These are phyloP conservation scores for Lepiota venenata DNA, from an alignment of 768 basidiomycete species.

Conservation along the genomic window DNA sequence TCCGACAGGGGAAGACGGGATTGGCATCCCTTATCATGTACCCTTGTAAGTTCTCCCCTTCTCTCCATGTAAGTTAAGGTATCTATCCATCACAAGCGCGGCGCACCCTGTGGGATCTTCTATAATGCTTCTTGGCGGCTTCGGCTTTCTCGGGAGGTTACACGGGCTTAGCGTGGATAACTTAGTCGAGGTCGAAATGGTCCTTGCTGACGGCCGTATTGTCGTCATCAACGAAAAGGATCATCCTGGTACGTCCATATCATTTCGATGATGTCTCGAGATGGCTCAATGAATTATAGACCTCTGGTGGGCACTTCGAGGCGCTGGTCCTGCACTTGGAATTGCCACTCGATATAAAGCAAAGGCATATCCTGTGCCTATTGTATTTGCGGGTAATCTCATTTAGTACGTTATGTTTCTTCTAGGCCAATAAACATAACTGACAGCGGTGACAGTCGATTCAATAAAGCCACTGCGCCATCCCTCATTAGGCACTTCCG, in stretches of 20 bases:
- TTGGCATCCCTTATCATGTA: slow-evolving; percentile 70
- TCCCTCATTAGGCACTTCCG: slow-evolving; percentile 90
- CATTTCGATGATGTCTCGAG: not conserved
- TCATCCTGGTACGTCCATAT: slow-evolving; percentile 50
- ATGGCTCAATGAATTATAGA: slow-evolving; percentile 37
- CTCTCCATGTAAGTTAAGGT: slow-evolving; percentile 3
- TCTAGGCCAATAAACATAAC: slow-evolving; percentile 11
- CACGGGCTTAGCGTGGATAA: slow-evolving; percentile 88
- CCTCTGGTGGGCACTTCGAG: slow-evolving; percentile 85
- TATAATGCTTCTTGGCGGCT: slow-evolving; percentile 83
- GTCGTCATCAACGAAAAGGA: slow-evolving; percentile 72
- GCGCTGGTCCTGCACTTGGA: slow-evolving; percentile 80
- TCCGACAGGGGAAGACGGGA: slow-evolving; percentile 41
- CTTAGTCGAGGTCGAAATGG: slow-evolving; percentile 89
- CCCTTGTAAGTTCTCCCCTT: slow-evolving; percentile 55
- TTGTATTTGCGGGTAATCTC: slow-evolving; percentile 89
- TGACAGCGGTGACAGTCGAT: slow-evolving; percentile 52
- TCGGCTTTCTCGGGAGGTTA: slow-evolving; percentile 82
- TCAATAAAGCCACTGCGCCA: slow-evolving; percentile 82
- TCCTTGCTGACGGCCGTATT: slow-evolving; percentile 87
- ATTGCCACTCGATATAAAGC: slow-evolving; percentile 89
- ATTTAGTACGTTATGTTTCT: slow-evolving; percentile 64
- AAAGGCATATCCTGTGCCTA: slow-evolving; percentile 83
- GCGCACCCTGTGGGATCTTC: slow-evolving; percentile 80
- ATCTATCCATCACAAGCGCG: slow-evolving; percentile 39